Evolutionary conservation across 768 basidiomycete species (phyloP).

Genomic region (Porphyrellus cyaneotinctus): DNA sequence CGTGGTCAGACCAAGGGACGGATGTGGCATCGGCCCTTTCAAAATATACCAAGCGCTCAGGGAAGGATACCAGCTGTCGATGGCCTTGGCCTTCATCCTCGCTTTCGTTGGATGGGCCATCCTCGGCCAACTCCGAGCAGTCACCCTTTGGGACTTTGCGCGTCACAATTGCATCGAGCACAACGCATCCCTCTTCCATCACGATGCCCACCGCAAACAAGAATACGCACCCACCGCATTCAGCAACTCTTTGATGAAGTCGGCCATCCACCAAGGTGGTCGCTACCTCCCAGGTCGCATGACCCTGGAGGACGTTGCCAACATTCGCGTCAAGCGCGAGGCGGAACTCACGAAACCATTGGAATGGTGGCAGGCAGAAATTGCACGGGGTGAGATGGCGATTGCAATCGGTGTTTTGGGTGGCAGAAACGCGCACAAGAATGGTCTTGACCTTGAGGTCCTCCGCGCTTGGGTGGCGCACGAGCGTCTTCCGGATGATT

Average conservation of each 20-base stretch:
- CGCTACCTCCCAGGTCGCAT: slow-evolving; percentile 27
- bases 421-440: slow-evolving; percentile 32
- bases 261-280: slow-evolving; percentile 36
- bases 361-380: slow-evolving; percentile 45
- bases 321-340: slow-evolving; percentile 51
- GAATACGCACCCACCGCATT: slow-evolving; percentile 47
- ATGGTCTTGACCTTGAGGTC: slow-evolving; percentile 45
- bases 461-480: slow-evolving; percentile 48
- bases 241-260: slow-evolving; percentile 37
- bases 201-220: slow-evolving; percentile 38
- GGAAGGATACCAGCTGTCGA: slow-evolving; percentile 49
- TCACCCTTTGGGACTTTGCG: slow-evolving; percentile 39
- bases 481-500: slow-evolving; percentile 48
- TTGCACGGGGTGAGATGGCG: slow-evolving; percentile 65
- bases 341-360: slow-evolving; percentile 34
- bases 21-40: slow-evolving; percentile 41
- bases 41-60: slow-evolving; percentile 41
- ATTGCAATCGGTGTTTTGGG: slow-evolving; percentile 52
- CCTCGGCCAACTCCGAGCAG: slow-evolving; percentile 33
- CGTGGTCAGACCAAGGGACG: slow-evolving; percentile 44
- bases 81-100: slow-evolving; percentile 44
- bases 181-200: slow-evolving; percentile 55
- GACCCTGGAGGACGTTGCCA: slow-evolving; percentile 38
- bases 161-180: slow-evolving; percentile 54
- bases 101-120: slow-evolving; percentile 45